Evolutionary conservation across 257 asterid species (phyloP).

Genomic region (Fraxinus excelsior): DNA sequence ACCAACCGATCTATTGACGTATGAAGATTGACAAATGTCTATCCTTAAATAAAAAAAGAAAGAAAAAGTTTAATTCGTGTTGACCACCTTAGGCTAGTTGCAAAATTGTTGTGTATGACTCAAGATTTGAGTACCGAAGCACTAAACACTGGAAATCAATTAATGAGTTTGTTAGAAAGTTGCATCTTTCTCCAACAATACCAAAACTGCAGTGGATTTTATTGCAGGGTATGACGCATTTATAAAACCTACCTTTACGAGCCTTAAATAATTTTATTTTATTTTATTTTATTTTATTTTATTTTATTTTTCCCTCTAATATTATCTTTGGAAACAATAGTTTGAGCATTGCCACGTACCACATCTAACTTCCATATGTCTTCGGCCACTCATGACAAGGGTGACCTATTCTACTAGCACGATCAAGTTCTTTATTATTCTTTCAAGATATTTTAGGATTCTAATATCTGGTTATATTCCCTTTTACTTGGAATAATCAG

Average conservation of each 20-base stretch:
- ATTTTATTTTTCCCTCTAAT: not conserved
- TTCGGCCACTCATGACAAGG: not conserved
- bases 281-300: no score
- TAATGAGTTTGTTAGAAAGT: constrained; percentile 2
- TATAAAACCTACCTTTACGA: not conserved
- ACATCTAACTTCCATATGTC: not conserved
- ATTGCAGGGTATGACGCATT: constrained; percentile 1
- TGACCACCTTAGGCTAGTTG: not conserved
- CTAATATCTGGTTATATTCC: no score
- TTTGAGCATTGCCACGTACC: not conserved
- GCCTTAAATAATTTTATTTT: no score
- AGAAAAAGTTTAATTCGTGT: no score
- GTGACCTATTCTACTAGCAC: no score
- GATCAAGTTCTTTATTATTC: not conserved
- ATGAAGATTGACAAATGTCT: no score
- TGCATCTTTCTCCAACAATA: not conserved
- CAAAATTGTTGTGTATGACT: not conserved
- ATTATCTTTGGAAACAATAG: not conserved
- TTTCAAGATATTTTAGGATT: not conserved
- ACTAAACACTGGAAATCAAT: not conserved
- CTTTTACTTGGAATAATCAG: not conserved
- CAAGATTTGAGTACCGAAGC: not conserved
- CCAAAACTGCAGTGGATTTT: not conserved
- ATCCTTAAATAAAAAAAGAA: no score
- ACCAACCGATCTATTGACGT: not conserved